A percentile compares a stretch with the other conserved stretches of the same genome.
phyloP scores from a whole-genome alignment of 768 basidiomycete genomes.

The Lactifluus echinatus region DNA sequence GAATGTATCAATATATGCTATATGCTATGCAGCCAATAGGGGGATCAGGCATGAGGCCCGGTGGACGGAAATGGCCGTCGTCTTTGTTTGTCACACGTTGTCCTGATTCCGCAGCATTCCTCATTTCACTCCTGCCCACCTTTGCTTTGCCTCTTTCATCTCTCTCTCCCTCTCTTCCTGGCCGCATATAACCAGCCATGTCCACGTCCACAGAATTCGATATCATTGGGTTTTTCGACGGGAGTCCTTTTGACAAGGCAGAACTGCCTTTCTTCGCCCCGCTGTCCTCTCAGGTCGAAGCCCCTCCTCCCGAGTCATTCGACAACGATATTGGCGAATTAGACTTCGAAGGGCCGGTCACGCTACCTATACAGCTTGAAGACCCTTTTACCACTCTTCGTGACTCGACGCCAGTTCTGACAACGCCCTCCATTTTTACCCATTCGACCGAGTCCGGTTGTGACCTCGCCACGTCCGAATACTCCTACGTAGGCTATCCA shows the following conservation, averaged over 20 bases:
- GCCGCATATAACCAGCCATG: neutral
- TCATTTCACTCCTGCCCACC: neutral
- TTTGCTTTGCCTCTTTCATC: neutral
- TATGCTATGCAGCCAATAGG: too few species aligned
- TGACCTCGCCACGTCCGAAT: conserved; percentile 43
- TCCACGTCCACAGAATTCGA: conserved; percentile 2
- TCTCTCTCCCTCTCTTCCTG: neutral
- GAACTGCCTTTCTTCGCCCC: conserved; percentile 15
- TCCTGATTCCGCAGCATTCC: conserved; percentile 14
- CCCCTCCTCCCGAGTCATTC: conserved; percentile 75
- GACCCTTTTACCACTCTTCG: conserved; percentile 58
- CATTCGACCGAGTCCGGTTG: conserved; percentile 70
- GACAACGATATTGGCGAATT: conserved; percentile 72
- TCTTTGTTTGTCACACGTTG: conserved; percentile 1
- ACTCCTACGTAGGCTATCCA: conserved; percentile 48
- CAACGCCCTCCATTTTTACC: conserved; percentile 72
- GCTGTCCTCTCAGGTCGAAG: conserved; percentile 47
- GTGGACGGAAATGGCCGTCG: neutral
- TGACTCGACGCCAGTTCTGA: conserved; percentile 53
- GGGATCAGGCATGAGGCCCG: too few species aligned
- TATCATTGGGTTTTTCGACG: conserved; percentile 1
- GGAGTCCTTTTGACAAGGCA: neutral
- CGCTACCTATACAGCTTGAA: conserved; percentile 45
- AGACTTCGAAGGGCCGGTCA: conserved; percentile 47
- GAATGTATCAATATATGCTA: conserved; percentile 16